Evolutionary conservation across 805 yeast genomes (phyloP).

Genomic region (Kazachstania africana): DNA sequence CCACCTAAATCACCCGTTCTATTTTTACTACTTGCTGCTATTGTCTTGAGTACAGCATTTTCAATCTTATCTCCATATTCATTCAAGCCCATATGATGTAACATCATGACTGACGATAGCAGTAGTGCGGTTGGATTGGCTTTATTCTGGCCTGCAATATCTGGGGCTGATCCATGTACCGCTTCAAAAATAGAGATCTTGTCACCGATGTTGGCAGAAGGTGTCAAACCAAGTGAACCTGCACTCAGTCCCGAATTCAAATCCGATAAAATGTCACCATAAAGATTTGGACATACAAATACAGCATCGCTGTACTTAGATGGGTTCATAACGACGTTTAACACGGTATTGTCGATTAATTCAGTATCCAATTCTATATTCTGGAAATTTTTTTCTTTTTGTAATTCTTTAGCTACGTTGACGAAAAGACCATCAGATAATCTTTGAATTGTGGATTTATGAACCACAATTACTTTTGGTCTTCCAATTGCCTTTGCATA

Average conservation of each 20-base stretch:
- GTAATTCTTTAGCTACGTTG: constrained; percentile 78
- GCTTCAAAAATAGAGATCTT: constrained; percentile 97
- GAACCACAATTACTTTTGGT: constrained; percentile 86
- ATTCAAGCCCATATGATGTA: constrained; percentile 92
- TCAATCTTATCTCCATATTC: constrained; percentile 76
- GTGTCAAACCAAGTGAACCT: constrained; percentile 98
- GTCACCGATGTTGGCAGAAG: constrained; percentile 99
- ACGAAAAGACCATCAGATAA: constrained; percentile 95
- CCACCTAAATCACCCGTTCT: constrained; percentile 93
- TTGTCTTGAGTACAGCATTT: constrained; percentile 71
- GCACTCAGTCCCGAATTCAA: constrained; percentile 86
- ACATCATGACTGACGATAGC: constrained; percentile 96
- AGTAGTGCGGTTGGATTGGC: constrained; percentile 98
- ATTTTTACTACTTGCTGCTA: constrained; percentile 91
- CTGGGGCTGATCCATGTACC: constrained; percentile 99
- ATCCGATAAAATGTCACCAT: constrained; percentile 98
- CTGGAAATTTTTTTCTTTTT: constrained; percentile 87
- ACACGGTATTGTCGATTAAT: constrained; percentile 89
- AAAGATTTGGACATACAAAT: constrained; percentile 95
- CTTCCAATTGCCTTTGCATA: constrained; percentile 82
- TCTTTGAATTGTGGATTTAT: constrained; percentile 98
- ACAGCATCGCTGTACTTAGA: constrained; percentile 73
- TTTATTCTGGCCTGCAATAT: constrained; percentile 96
- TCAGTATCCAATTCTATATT: constrained; percentile 75
- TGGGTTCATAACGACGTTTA: constrained; percentile 85